A percentile compares a stretch with the other conserved stretches of the same genome.
These are phyloP conservation scores for Ceratobasidium sp. DNA, from an alignment of 1,284 basidiomycete species.

Conservation along the genomic window DNA sequence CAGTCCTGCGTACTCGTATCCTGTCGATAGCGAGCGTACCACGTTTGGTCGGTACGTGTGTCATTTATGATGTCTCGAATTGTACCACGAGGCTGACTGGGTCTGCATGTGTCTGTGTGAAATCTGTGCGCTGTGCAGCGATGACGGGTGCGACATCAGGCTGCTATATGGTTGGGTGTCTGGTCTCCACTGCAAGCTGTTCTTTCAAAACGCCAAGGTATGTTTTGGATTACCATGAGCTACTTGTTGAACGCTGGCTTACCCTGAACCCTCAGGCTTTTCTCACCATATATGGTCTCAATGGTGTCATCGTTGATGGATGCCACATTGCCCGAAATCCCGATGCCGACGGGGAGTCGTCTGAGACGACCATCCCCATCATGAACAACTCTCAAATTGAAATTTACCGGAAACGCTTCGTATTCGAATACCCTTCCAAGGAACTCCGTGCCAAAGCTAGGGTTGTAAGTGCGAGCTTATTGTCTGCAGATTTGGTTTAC, in stretches of 20 bases:
- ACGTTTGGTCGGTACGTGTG: conserved; percentile 70
- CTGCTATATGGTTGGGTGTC: conserved; percentile 73
- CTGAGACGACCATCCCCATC: conserved; percentile 63
- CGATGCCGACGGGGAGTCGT: conserved; percentile 57
- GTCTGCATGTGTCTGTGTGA: conserved; percentile 3
- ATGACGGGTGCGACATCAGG: conserved; percentile 65
- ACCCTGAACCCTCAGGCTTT: conserved; percentile 63
- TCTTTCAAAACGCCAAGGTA: conserved; percentile 73
- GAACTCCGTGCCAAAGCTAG: conserved; percentile 61
- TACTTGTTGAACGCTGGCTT: not conserved
- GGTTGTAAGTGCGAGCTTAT: conserved; percentile 37
- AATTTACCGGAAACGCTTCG: conserved; percentile 72
- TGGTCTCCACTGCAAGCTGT: conserved; percentile 69
- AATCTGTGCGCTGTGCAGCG: conserved; percentile 48
- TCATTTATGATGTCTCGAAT: conserved; percentile 8
- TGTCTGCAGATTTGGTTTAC: conserved; percentile 14
- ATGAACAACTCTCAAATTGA: conserved; percentile 72
- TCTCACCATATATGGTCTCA: conserved; percentile 66
- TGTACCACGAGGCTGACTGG: conserved; percentile 38
- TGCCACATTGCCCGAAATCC: conserved; percentile 53
- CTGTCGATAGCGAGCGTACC: conserved; percentile 72
- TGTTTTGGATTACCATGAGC: conserved; percentile 46
- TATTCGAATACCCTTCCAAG: conserved; percentile 76
- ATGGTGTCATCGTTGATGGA: conserved; percentile 69
- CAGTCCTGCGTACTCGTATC: conserved; percentile 66